phyloP scores from a whole-genome alignment of 352 stramenopile species.

The Globisporangium viniferum region DNA sequence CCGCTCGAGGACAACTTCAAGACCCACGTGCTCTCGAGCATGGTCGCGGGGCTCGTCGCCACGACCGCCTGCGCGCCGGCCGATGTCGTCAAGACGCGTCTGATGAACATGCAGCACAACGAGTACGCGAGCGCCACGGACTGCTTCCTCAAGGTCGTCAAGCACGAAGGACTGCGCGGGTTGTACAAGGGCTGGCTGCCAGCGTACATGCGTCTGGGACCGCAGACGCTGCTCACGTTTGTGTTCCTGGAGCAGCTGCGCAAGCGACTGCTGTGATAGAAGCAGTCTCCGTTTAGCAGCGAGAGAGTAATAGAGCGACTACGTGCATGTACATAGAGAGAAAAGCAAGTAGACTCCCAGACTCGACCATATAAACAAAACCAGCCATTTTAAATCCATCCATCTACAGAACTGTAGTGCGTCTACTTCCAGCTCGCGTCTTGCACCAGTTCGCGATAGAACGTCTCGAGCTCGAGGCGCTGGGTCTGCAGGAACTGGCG shows the following conservation, averaged over 20 bases:
- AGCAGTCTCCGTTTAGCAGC: background rate
- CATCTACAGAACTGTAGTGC: slow-evolving; percentile 3
- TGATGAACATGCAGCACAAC: slow-evolving; percentile 84
- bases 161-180: slow-evolving; percentile 67
- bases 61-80: slow-evolving; percentile 76
- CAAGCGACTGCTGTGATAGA: slow-evolving; percentile 51
- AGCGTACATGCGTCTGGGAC: slow-evolving; percentile 79
- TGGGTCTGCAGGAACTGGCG: slow-evolving; percentile 37
- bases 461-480: slow-evolving; percentile 32
- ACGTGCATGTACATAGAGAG: slow-evolving; percentile 7
- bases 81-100: slow-evolving; percentile 78
- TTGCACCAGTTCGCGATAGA: slow-evolving; percentile 37
- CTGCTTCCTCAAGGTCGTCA: slow-evolving; percentile 79
- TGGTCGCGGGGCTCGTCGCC: slow-evolving; percentile 74
- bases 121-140: slow-evolving; percentile 80
- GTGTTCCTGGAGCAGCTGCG: slow-evolving; percentile 83
- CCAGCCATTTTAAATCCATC: background rate
- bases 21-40: slow-evolving; percentile 71
- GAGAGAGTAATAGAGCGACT: background rate
- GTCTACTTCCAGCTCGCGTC: slow-evolving; percentile 30
- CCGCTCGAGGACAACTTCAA: slow-evolving; percentile 59
- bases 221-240: slow-evolving; percentile 83
- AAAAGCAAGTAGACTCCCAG: background rate
- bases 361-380: no score
- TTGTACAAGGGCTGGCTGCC: slow-evolving; percentile 85